Evolutionary conservation across 768 basidiomycete genomes (phyloP), one percentile per base, ranked within the genome.

Genomic region (Kwoniella sp.): DNA sequence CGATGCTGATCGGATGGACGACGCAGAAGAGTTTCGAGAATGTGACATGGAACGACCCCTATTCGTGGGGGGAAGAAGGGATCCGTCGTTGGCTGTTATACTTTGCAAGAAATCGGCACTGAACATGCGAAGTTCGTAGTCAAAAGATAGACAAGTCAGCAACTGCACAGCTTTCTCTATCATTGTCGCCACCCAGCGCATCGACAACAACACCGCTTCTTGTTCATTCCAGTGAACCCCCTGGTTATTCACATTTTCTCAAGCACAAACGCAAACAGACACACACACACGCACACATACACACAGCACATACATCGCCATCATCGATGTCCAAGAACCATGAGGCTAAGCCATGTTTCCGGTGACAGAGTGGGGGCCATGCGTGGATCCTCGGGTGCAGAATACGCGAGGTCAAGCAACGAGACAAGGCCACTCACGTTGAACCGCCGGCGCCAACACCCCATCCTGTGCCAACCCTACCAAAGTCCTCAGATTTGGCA

Each of bases 401-500:
- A 5, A 34, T 5, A 34, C 34, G 34, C 5, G 13, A 34, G 7
- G 20, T 45, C 41, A 45, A 45, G 3, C 41, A 34, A 34, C 4
- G 41, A 45, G 41, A 45, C 5, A 45, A 9, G 17, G 41, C 48
- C 26, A 73, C 74, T 70, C 61, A 77, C 73, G 76, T 77, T 23
- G 73, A 73, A 41, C 72, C 76, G 54, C 73, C 75, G 9, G 58
- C 61, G 50, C 73, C 75, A 1, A 77, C 63, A 25, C 76, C 76
- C 73, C 73, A 77, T 17, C 70, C 74, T 34, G 70, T 65, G 4
- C 69, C 68, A 2, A 29, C 37, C 34, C 70, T 57, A 13, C 75
- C 73, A 11, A 88, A 82, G 72, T 89, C 89, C 77, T 90, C 89
- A 45, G 86, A 87, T 67, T 87, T 86, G 31, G 85, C 85, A 22